These are phyloP conservation scores for Emericellopsis terricola DNA, from an alignment of 495 filamentous ascomycete species.

Conservation along the genomic window DNA sequence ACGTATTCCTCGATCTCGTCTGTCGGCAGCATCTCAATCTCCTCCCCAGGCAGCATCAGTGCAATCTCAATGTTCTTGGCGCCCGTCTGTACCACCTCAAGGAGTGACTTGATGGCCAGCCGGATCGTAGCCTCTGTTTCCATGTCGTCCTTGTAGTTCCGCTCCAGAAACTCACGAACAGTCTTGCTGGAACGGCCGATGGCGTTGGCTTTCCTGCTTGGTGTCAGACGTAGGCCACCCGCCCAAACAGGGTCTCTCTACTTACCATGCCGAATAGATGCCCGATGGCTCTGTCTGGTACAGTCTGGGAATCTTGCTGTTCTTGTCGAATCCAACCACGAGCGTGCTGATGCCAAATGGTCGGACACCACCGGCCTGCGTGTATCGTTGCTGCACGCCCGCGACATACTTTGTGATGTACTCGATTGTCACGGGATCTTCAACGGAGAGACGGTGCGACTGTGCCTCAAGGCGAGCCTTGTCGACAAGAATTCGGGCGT, in stretches of 20 bases:
- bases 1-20: conserved; percentile 94
- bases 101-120: conserved; percentile 87
- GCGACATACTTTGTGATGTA: conserved; percentile 99
- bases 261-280: conserved; percentile 94
- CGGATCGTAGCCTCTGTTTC: conserved; percentile 92
- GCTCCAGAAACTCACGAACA: conserved; percentile 91
- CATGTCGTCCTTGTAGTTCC: conserved; percentile 96
- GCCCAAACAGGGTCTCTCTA: conserved; percentile 1
- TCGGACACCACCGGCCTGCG: conserved; percentile 90
- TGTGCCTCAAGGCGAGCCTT: conserved; percentile 94
- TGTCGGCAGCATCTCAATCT: conserved; percentile 81
- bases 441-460: conserved; percentile 92
- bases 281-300: conserved; percentile 98
- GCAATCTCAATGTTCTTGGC: conserved; percentile 99
- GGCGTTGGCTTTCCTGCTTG: conserved; percentile 91
- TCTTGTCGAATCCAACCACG: conserved; percentile 91
- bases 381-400: conserved; percentile 94
- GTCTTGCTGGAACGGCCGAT: conserved; percentile 98
- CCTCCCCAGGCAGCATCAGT: conserved; percentile 89
- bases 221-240: neutral
- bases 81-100: conserved; percentile 96
- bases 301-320: conserved; percentile 64
- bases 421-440: conserved; percentile 93
- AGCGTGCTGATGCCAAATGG: conserved; percentile 96
- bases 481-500: conserved; percentile 92